Evolutionary conservation across 1,284 basidiomycete genomes (phyloP), one percentile per base, ranked within the genome.

Genomic region (Austropuccinia psidii): DNA sequence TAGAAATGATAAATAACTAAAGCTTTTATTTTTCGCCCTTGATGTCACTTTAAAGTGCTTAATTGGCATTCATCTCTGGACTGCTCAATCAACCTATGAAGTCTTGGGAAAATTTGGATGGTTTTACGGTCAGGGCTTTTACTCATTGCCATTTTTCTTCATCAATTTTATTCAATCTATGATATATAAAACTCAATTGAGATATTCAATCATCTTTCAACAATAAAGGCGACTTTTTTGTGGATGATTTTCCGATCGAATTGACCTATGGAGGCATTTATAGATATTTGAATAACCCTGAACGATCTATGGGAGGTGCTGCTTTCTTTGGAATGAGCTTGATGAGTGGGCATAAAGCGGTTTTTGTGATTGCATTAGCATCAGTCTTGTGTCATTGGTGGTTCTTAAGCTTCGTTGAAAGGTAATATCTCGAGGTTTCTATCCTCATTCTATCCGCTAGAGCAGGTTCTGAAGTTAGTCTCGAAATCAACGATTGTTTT

Each of bases 71-170:
- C 94, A 98, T 78, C 80, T 91, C 37, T 98, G 95, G 95, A 89
- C 93, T 0, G 89, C 91, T 0, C 85, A 86, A 76, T 93, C 93
- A 75, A 91, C 89, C 0, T 97, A 88, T 81, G 89, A 96, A 79
- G 95, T 94, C 19, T 85, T 98, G 0, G 95, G 95, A 6, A 86
- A 90, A 55, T 96, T 96, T 79, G 92, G 93, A 21, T 97, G 93
- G 93, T 93, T 95, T 82, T 97, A 94, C 78, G 92, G 92, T 27
- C 24, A 41, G 75, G 19, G 27, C 9, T 35, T 49, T n/a, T n/a
- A 13, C 31, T 11, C 9, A 35, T 24, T 41, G 8, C 37, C 5
- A 33, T 29, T 19, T 55, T 7, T 15, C 21, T 47, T 21, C 31
- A 37, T 39, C 24, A 9, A 17, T 13, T 35, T 31, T 13, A 19